Evolutionary conservation across 176 grass and related monocot species (phyloP).

Genomic region (Alopecurus myosuroides): DNA sequence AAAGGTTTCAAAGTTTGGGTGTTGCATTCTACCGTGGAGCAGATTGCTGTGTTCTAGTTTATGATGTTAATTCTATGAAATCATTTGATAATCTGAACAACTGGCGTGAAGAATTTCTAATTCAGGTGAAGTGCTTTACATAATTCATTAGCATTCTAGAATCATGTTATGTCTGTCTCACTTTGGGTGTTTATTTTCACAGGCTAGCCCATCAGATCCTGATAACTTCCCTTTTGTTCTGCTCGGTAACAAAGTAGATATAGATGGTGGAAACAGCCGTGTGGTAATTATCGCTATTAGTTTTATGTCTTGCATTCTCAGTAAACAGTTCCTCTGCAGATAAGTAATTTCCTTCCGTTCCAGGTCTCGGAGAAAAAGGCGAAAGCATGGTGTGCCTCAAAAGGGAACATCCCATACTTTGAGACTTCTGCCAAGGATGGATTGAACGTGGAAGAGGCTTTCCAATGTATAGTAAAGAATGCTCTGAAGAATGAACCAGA

Average conservation of each 20-base stretch:
- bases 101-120: constrained; percentile 87
- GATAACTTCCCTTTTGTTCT: constrained; percentile 86
- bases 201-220: constrained; percentile 85
- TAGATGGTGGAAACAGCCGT: constrained; percentile 76
- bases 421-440: constrained; percentile 98
- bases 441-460: constrained; percentile 88
- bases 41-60: constrained; percentile 87
- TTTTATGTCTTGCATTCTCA: background rate
- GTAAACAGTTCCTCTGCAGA: background rate
- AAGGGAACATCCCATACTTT: constrained; percentile 94
- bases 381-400: constrained; percentile 88
- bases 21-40: constrained; percentile 91
- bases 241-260: constrained; percentile 80
- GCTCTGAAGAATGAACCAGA: constrained; percentile 95
- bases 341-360: constrained; percentile 2
- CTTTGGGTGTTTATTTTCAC: constrained; percentile 23
- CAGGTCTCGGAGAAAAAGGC: constrained; percentile 98
- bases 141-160: background rate
- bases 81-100: constrained; percentile 87
- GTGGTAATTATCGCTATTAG: constrained; percentile 39
- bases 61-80: constrained; percentile 81
- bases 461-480: constrained; percentile 82
- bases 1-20: constrained; percentile 88
- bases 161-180: background rate
- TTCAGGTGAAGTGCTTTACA: constrained; percentile 50